These are phyloP conservation scores for Cystoisospora suis DNA, from an alignment of 169 alveolate species.

Conservation along the genomic window DNA sequence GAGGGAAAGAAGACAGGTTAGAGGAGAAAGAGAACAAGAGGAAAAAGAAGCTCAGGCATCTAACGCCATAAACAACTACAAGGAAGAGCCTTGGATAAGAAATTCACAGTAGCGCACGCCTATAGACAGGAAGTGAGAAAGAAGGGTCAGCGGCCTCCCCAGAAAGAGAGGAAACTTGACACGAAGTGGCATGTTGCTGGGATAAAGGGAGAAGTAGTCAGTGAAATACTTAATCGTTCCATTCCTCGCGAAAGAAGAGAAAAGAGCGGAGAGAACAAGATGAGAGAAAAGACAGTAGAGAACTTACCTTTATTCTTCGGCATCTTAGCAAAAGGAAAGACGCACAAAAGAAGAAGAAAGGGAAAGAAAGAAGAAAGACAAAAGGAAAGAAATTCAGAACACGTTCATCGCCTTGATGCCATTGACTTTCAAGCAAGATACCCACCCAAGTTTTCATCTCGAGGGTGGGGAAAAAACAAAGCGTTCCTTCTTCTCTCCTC, in stretches of 20 bases:
- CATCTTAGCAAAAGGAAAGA: background rate
- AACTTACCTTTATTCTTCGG: slow-evolving; percentile 39
- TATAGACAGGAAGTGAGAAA: background rate
- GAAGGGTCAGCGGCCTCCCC: background rate
- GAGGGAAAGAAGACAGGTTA: background rate
- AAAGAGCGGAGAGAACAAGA: background rate
- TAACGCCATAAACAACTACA: too few relatives aligned
- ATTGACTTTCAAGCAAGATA: too few relatives aligned
- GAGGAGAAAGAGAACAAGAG: background rate
- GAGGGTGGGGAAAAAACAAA: too few relatives aligned
- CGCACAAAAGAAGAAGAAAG: background rate
- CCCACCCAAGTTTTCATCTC: too few relatives aligned
- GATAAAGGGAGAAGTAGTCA: background rate
- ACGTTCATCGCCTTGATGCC: too few relatives aligned
- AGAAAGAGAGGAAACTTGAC: background rate
- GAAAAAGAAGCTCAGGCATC: background rate
- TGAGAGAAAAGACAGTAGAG: background rate
- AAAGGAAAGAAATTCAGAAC: too few relatives aligned
- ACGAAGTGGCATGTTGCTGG: background rate
- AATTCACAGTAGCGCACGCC: background rate
- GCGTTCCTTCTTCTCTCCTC: too few relatives aligned
- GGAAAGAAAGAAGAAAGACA: background rate
- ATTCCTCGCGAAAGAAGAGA: background rate
- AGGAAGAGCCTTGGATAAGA: background rate
- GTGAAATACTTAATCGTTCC: background rate